Conservation (phyloP, 805 yeast species). For the Wickerhamomyces silvicola region DNA sequence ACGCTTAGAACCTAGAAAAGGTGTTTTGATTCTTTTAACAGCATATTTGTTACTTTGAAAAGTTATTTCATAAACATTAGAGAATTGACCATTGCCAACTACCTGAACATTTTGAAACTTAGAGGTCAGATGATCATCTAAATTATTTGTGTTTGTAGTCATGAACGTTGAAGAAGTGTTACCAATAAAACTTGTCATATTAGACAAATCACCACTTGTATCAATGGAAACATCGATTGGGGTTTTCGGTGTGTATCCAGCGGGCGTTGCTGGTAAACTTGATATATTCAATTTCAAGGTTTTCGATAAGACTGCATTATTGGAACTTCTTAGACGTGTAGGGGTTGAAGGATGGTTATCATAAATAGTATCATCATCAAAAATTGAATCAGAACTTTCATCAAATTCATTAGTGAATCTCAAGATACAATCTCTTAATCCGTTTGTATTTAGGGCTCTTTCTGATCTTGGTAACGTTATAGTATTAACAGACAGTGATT, state of each 20-base stretch:
- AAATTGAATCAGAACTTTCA: conserved; percentile 25
- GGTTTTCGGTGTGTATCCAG: conserved; percentile 25
- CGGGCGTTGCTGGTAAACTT: conserved; percentile 15
- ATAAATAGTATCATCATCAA: conserved; percentile 15
- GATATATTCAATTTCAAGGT: conserved; percentile 9
- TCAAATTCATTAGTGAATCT: conserved; percentile 37
- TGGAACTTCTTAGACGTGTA: conserved; percentile 26
- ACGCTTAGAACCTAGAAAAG: conserved; percentile 50
- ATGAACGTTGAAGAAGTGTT: conserved; percentile 11
- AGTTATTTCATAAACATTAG: conserved; percentile 76
- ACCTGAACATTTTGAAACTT: conserved; percentile 57
- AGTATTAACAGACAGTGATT: conserved; percentile 15
- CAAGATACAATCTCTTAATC: conserved; percentile 33
- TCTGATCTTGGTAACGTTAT: conserved; percentile 19
- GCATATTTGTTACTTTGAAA: conserved; percentile 68
- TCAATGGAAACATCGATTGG: conserved; percentile 20
- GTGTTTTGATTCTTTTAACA: conserved; percentile 77
- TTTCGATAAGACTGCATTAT: conserved; percentile 12
- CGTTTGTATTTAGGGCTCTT: conserved; percentile 30
- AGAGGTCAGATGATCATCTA: conserved; percentile 39
- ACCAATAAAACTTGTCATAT: conserved; percentile 16
- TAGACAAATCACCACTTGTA: conserved; percentile 13
- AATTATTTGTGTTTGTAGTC: conserved; percentile 20
- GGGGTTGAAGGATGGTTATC: conserved; percentile 38
- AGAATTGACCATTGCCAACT: conserved; percentile 85